Base-by-base conservation (phyloP, 192 early-diverging fungal species). In the Umbelopsis sp. region DNA sequence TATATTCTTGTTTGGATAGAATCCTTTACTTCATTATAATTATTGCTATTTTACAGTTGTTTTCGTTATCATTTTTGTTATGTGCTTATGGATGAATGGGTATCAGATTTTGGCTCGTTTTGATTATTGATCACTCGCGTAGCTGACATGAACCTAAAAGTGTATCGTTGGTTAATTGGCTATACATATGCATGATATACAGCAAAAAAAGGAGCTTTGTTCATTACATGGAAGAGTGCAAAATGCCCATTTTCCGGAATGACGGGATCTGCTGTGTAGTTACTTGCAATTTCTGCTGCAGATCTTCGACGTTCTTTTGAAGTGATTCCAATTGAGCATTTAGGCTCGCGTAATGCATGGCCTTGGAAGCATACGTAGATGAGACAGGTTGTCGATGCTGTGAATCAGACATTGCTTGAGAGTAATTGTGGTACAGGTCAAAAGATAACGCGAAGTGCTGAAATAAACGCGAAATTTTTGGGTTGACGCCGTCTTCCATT, bases 101-200 rank as follows among this genome's bases (percentile, higher is more conserved):
- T 62, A 36, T 62, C 56, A 20, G 31, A 29, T 34, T 62, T 62
- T 17, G 26, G 26, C 56, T 62, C 29, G 14, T 22, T 22, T 17
- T 32, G 56, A 20, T 62, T 62, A 34, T 62, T 62, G 11, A 62
- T 62, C 17, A 62, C 56, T 62, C 31, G 25, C 10, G 56, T 62
- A 11, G 56, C 56, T 14, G 56, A 62, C 56, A 62, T 62, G 16
- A 62, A 62, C 56, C 56, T 62, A 62, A n/a, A 20, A 62, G 17
- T 29, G 2, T 17, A 62, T 54, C n/a, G 24, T 53, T 24, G 14
- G 24, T 9, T 0, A 53, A 41, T 6, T 41, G 38, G 4, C 7
- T 41, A 41, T 41, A 11, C 2, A 6, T 41, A 41, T 5, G 12
- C 4, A 5, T 41, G 38, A 41, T 41, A 11, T 1, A 41, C 38